Percentiles rank a stretch among this genome's conserved stretches.
phyloP scores from a whole-genome alignment of 2,329 filamentous ascomycete genomes.

The Gliomastix tumulicola region DNA sequence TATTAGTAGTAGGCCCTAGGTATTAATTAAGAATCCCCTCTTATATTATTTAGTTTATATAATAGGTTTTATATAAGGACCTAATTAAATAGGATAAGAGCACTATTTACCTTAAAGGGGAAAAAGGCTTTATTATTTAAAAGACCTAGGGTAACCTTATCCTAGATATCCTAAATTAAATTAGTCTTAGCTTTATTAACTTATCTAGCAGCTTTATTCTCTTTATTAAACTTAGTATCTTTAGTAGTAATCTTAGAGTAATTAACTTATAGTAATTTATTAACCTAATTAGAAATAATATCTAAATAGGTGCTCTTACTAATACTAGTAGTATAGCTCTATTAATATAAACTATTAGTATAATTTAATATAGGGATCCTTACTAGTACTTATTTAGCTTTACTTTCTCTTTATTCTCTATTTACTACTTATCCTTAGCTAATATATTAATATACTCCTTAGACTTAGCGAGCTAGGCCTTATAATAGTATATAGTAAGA shows the following conservation, averaged over 20 bases:
- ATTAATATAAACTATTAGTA: background rate
- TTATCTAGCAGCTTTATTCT: too few relatives aligned
- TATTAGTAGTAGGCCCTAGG: background rate
- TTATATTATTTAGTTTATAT: background rate
- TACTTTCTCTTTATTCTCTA: background rate
- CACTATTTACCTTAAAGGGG: background rate
- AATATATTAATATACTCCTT: background rate
- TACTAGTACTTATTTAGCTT: background rate
- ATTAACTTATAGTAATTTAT: background rate
- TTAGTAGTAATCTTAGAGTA: background rate
- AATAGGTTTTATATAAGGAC: background rate
- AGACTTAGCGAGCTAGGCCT: background rate
- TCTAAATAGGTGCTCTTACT: background rate
- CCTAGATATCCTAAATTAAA: background rate
- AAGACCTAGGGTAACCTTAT: background rate
- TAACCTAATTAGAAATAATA: background rate
- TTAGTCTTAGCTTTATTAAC: background rate
- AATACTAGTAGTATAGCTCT: background rate
- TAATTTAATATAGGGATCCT: background rate
- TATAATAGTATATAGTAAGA: background rate
- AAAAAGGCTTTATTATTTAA: background rate
- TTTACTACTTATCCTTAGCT: background rate
- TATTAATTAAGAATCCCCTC: background rate
- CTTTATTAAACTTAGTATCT: too few relatives aligned
- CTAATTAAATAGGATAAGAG: background rate